Evolutionary conservation across 192 early-diverging fungal genomes (phyloP), one percentile per base, ranked within the genome.

Genomic region (Rhizoclosmatium sp.): DNA sequence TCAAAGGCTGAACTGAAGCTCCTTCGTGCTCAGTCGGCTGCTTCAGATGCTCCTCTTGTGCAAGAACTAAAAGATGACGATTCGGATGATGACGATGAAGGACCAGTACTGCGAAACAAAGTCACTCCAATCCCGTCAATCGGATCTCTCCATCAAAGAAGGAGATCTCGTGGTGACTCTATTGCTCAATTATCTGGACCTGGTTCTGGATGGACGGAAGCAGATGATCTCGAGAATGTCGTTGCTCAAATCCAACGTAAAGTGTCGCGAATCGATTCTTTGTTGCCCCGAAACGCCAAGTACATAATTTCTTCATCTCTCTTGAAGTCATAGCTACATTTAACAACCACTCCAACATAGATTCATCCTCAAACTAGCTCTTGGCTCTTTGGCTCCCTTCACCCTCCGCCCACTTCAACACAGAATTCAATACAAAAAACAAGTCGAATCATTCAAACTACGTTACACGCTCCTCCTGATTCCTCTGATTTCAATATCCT

Each of bases 371-470:
- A 61, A 78, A n/a, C 68, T 86, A n/a, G 85, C 85, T 1, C 65
- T 86, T 19, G 85, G 85, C 46, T 48, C 47, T 31, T 58, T 19
- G 47, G 83, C 83, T 12, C 85, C 85, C 19, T 76, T 84, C 47
- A 82, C 85, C 12, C 65, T 86, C 16, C 75, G 83, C 0, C 85
- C 85, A 7, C 66, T 80, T 42, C 21, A 59, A 4, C 78, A 83
- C n/a, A 71, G 85, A 4, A 39, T 86, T 2, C 59, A 86, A 3
- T 86, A 83, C 80, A 86, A 86, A 66, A 78, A 75, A 39, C 81
- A 86, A 67, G 86, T 86, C 59, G 85, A 86, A 64, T 4, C 82
- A 41, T 86, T 86, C 79, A 86, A 86, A 47, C 71, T 86, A 2
- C 41, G 78, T 12, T 69, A 83, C 16, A 81, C 83, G 46, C 48